phyloP scores from a whole-genome alignment of 345 rosid species.

The Populus tremula region DNA sequence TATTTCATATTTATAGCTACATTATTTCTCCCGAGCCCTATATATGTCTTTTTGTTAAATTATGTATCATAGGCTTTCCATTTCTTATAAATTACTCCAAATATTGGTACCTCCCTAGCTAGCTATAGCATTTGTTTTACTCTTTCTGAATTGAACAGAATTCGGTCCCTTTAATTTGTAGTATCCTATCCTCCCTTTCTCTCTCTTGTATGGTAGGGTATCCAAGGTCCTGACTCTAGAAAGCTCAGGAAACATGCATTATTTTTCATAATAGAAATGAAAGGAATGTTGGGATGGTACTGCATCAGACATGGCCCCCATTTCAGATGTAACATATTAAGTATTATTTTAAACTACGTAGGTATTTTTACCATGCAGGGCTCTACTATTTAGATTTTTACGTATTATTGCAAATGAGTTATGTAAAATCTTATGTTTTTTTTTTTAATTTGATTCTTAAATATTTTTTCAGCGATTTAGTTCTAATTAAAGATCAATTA shows the following conservation, averaged over 20 bases:
- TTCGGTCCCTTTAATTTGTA: not conserved
- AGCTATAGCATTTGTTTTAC: not conserved
- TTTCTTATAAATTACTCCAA: no score
- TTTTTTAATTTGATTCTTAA: no score
- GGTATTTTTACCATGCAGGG: no score
- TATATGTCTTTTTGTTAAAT: no score
- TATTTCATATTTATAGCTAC: no score
- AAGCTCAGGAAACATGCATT: conserved; percentile 37
- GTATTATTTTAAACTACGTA: no score
- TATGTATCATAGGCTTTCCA: no score
- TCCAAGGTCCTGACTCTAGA: conserved; percentile 39
- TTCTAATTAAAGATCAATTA: no score
- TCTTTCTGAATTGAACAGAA: not conserved
- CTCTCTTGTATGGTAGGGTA: conserved; percentile 26
- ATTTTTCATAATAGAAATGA: conserved; percentile 32
- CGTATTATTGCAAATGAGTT: fast-evolving
- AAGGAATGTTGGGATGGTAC: conserved; percentile 21
- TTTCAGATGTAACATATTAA: not conserved
- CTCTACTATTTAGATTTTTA: no score
- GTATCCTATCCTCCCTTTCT: not conserved
- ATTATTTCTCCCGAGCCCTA: no score
- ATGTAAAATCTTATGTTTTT: no score
- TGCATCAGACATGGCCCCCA: conserved; percentile 21
- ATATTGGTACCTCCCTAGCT: not conserved
- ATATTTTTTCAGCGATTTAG: fast-evolving